Percentiles rank a stretch among this genome's conserved stretches.
phyloP scores from a whole-genome alignment of 352 stramenopile species.

The Globisporangium solare region DNA sequence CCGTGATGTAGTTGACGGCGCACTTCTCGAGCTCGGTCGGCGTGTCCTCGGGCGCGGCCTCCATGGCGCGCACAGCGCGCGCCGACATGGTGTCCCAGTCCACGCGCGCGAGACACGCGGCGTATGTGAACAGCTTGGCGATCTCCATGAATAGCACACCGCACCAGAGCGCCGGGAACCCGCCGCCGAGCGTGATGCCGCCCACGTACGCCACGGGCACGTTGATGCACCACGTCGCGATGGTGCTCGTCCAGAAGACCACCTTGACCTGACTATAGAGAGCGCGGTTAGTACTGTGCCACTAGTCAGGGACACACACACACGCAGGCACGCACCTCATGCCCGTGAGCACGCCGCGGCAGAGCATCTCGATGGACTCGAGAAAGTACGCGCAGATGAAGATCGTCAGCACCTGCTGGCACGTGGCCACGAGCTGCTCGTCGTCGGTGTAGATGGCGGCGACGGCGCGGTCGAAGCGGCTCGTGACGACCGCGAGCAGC shows the following conservation, averaged over 20 bases:
- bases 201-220: constrained; percentile 55
- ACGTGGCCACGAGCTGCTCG: constrained; percentile 37
- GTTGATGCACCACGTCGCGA: constrained; percentile 66
- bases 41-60: constrained; percentile 28
- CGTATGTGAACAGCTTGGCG: constrained; percentile 56
- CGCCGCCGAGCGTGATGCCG: constrained; percentile 44
- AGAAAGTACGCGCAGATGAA: constrained; percentile 59
- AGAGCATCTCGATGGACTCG: constrained; percentile 60
- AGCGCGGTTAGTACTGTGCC: too few species aligned
- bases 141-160: constrained; percentile 61
- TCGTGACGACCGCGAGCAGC: constrained; percentile 40
- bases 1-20: constrained; percentile 59
- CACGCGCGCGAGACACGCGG: constrained; percentile 32
- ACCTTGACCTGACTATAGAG: constrained; percentile 62
- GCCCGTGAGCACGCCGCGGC: constrained; percentile 49
- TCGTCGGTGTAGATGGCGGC: constrained; percentile 63
- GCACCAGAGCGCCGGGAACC: constrained; percentile 59
- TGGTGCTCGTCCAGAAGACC: constrained; percentile 55
- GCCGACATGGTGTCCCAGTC: too few species aligned
- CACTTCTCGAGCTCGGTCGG: constrained; percentile 36
- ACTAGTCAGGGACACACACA: too few species aligned
- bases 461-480: constrained; percentile 38
- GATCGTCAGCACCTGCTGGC: constrained; percentile 46
- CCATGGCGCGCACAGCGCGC: constrained; percentile 43
- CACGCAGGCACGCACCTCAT: constrained; percentile 69